Base-by-base conservation (phyloP, 192 early-diverging fungal species). In the Coemansia erecta region DNA sequence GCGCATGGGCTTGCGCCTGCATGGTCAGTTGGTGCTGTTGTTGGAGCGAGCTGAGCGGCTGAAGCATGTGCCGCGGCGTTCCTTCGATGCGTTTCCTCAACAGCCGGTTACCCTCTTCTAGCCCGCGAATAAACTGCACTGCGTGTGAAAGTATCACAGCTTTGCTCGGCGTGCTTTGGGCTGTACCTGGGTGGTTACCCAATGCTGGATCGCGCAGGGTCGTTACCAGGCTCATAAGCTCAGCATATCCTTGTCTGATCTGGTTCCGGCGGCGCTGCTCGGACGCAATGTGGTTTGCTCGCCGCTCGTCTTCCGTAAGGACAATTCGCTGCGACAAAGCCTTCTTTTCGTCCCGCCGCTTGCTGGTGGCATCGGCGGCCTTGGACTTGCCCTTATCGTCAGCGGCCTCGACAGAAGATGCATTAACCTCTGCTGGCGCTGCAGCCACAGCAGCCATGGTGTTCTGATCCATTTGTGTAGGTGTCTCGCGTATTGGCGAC, bases 221-320 rank as follows among this genome's bases (percentile, higher is more conserved):
- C 35, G 94, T 92, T 21, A 95, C 91, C 69, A 93, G 84, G 41
- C 83, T 88, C 49, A 91, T 87, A 35, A 97, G 83, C 64, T 90
- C 87, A 42, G 92, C 91, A 62, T 94, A 94, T 3, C 94, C 94
- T 44, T 88, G 72, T 22, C 91, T 83, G 66, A 97, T 97, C 70
- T 95, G 92, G 57, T 92, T 89, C 42, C 94, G 77, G 52, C 94
- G 85, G 57, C 92, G 89, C 77, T 97, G 92, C 66, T 97, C 94
- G 13, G 90, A 92, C 2, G 90, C 92, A 82, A 97, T 97, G 69
- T 97, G 94, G 77, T 95, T 95, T 15, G 89, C 87, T 54, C 90
- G 88, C 71, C 94, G 94, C 70, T 94, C 89, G 17, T 90, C 90
- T 24, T 95, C 93, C 1, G 93, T 89, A 52, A 95, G 78, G n/a